Conservation (phyloP, 1,284 basidiomycete species). For the Apiotrichum gamsii region DNA sequence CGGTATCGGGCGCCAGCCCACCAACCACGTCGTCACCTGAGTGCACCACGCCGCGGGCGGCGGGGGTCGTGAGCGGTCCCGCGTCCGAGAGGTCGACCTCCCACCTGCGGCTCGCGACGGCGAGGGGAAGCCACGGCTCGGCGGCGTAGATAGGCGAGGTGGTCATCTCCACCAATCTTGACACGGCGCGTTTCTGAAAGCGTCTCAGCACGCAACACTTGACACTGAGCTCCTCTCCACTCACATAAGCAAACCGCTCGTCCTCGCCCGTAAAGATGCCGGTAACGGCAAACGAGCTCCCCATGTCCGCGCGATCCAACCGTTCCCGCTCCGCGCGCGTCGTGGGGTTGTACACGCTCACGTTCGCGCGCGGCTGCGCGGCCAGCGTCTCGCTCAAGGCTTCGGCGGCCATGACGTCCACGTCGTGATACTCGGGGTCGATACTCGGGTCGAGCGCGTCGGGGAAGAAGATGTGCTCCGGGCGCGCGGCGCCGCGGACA, state of each 20-base stretch:
- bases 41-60: neutral
- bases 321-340: conserved; percentile 24
- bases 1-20: neutral
- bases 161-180: conserved; percentile 62
- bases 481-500: conserved; percentile 51
- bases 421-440: conserved; percentile 18
- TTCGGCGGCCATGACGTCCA: conserved; percentile 55
- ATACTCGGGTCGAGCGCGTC: conserved; percentile 45
- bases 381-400: conserved; percentile 55
- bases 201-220: neutral
- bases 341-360: conserved; percentile 53
- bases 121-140: conserved; percentile 45
- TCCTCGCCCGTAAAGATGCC: conserved; percentile 65
- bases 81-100: conserved; percentile 21
- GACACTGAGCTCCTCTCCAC: conserved; percentile 6
- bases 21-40: no score
- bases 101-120: conserved; percentile 45
- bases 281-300: conserved; percentile 45
- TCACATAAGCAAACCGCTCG: conserved; percentile 62
- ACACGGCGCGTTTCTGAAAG: conserved; percentile 55
- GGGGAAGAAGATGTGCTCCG: conserved; percentile 59
- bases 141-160: conserved; percentile 51
- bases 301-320: conserved; percentile 46
- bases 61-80: neutral
- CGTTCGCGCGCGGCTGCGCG: conserved; percentile 58